Base-by-base conservation (phyloP, 2,329 filamentous ascomycete species). In the Dendryphion nanum region DNA sequence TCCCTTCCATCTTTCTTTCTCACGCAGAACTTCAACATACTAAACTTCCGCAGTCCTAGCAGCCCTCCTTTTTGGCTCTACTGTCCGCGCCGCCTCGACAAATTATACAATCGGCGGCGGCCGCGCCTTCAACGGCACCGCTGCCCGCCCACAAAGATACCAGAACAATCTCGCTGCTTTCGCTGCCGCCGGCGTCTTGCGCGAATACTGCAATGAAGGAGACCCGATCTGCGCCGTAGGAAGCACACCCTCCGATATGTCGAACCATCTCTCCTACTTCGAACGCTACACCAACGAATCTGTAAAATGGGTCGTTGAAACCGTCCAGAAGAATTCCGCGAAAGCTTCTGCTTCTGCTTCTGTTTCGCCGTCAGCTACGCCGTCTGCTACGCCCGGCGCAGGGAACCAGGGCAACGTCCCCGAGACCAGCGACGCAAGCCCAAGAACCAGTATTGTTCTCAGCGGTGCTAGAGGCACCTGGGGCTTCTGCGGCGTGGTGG, bases 171-270 rank as follows among this genome's bases (percentile, higher is more conserved):
- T 48, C n/a, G 21, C 42, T 14, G 31, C 18, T 17, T 48, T 42
- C 31, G 71, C 75, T 3, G 59, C 55, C 6, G 71, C 75, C 3
- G 59, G 55, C 6, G 76, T 75, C 48, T 75, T 82, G 41, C 66
- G 79, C 59, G 77, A 76, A 3, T 83, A 82, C 67, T 83, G 79
- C 53, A 79, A 83, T 47, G 62, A 70, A 6, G 51, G 73, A 2
- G 79, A 82, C 42, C 77, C 78, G 0, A 81, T 78, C 61, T 83
- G 80, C 69, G 82, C 77, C 55, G 77, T 75, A 15, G 35, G 20
- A 13, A 47, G 44, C 16, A 16, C 31, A 24, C 79, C 79, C 29
- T 76, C 69, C 48, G 68, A 81, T 45, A 66, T 71, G 14, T 70
- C 72, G 44, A 71, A 73, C 6, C 79, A 82, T 53, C 73, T 80